These are phyloP conservation scores for Immersiella caudata DNA, from an alignment of 495 filamentous ascomycete genomes.

Conservation along the genomic window DNA sequence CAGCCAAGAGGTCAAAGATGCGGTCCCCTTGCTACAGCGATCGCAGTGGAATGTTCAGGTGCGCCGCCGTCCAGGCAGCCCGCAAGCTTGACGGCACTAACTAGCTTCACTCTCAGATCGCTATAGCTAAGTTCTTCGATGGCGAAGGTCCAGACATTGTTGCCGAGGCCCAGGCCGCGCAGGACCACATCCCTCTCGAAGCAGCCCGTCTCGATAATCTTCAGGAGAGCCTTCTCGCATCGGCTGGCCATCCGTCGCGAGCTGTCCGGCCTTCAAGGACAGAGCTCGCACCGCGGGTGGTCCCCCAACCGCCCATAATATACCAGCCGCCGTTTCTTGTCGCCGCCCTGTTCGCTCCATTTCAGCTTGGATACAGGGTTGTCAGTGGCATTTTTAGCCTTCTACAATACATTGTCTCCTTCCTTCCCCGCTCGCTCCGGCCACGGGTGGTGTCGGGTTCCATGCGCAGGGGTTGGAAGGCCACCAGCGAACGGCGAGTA, in stretches of 20 bases:
- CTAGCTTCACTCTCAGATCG: conserved; percentile 62
- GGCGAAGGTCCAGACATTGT: conserved; percentile 84
- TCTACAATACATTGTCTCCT: conserved; percentile 74
- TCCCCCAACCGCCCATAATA: conserved; percentile 67
- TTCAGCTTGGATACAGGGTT: conserved; percentile 73
- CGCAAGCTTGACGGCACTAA: not conserved
- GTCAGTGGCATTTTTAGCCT: conserved; percentile 68
- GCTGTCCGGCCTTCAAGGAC: conserved; percentile 37
- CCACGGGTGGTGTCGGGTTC: conserved; percentile 65
- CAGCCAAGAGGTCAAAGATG: conserved; percentile 74
- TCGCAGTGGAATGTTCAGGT: conserved; percentile 98
- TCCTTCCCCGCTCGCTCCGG: conserved; percentile 46
- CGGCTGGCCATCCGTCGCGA: conserved; percentile 38
- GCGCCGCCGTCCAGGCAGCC: conserved; percentile 21
- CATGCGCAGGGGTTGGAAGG: conserved; percentile 60
- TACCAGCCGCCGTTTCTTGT: conserved; percentile 74
- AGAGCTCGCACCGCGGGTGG: conserved; percentile 76
- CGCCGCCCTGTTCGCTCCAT: conserved; percentile 76
- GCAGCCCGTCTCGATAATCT: conserved; percentile 70
- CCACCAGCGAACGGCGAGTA: conserved; percentile 68
- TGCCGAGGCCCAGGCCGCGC: conserved; percentile 71
- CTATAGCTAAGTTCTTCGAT: conserved; percentile 96
- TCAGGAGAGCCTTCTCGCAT: conserved; percentile 56
- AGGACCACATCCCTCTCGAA: conserved; percentile 58
- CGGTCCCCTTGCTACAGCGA: conserved; percentile 76